Evolutionary conservation across 2,329 filamentous ascomycete genomes (phyloP).

Genomic region (Sordariomycetes sp.): DNA sequence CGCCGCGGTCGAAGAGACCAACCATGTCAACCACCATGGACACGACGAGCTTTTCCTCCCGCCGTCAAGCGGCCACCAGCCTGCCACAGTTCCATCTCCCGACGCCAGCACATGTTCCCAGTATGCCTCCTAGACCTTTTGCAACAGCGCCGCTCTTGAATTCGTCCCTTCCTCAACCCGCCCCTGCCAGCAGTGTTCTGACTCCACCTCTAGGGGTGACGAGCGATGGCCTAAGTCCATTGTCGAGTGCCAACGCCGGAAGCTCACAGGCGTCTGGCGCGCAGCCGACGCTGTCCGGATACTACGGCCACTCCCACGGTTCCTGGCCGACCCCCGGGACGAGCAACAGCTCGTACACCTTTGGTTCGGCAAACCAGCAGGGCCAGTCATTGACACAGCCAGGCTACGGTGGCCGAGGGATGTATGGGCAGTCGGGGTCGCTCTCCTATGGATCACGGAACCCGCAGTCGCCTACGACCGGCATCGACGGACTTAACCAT

Average conservation of each 20-base stretch:
- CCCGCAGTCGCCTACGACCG: conserved; percentile 16
- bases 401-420: conserved; percentile 15
- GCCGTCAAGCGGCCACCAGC: conserved; percentile 57
- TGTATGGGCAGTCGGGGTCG: conserved; percentile 41
- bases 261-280: conserved; percentile 48
- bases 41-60: conserved; percentile 50
- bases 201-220: conserved; percentile 33
- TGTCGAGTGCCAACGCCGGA: conserved; percentile 49
- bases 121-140: conserved; percentile 21
- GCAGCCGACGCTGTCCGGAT: conserved; percentile 28
- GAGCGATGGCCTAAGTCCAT: conserved; percentile 51
- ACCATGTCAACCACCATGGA: conserved; percentile 4
- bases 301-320: conserved; percentile 38
- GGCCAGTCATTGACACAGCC: conserved; percentile 17
- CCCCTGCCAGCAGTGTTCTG: conserved; percentile 21
- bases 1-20: background rate
- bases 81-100: conserved; percentile 58
- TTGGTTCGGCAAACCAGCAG: conserved; percentile 30
- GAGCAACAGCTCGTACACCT: conserved; percentile 35
- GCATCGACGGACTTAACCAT: background rate
- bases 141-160: conserved; percentile 3
- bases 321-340: conserved; percentile 47
- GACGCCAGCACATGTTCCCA: conserved; percentile 46
- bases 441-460: conserved; percentile 24
- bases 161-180: conserved; percentile 40